Evolutionary conservation across 345 rosid genomes (phyloP).

Genomic region (Eutrema heterophyllum): DNA sequence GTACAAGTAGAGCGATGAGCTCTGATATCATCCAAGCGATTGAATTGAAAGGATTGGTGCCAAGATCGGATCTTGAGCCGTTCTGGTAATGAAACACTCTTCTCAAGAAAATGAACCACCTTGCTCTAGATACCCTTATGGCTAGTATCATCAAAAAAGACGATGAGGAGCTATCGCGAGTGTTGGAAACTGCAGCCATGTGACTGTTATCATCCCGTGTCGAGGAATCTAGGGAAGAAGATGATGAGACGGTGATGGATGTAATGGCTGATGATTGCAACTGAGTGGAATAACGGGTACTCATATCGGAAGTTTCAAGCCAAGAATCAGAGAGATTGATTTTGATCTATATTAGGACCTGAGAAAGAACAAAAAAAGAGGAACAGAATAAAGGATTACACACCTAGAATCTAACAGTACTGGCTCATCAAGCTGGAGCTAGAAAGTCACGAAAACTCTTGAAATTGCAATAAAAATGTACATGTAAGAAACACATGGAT

Average conservation of each 20-base stretch:
- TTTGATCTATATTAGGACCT: not conserved
- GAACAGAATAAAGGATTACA: not conserved
- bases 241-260: constrained; percentile 29
- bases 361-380: not conserved
- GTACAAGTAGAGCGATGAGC: constrained; percentile 60
- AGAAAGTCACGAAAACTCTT: not conserved
- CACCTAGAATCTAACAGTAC: not conserved
- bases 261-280: constrained; percentile 45
- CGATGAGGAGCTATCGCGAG: constrained; percentile 38
- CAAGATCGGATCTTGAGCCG: constrained; percentile 74
- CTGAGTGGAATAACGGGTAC: constrained; percentile 47
- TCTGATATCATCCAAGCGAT: constrained; percentile 83
- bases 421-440: not conserved
- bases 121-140: constrained; percentile 80
- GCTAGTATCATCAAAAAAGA: constrained; percentile 57
- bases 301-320: constrained; percentile 34
- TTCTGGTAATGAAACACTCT: constrained; percentile 96
- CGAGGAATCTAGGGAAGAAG: constrained; percentile 41
- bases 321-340: not conserved
- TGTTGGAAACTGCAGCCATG: not conserved
- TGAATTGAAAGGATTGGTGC: constrained; percentile 87
- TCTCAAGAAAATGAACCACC: constrained; percentile 86
- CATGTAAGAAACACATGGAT: constrained; percentile 17
- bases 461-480: not conserved
- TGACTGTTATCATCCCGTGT: constrained; percentile 30